Evolutionary conservation across 768 basidiomycete genomes (phyloP), one percentile per base, ranked within the genome.

Genomic region (Crassisporium funariophilum): DNA sequence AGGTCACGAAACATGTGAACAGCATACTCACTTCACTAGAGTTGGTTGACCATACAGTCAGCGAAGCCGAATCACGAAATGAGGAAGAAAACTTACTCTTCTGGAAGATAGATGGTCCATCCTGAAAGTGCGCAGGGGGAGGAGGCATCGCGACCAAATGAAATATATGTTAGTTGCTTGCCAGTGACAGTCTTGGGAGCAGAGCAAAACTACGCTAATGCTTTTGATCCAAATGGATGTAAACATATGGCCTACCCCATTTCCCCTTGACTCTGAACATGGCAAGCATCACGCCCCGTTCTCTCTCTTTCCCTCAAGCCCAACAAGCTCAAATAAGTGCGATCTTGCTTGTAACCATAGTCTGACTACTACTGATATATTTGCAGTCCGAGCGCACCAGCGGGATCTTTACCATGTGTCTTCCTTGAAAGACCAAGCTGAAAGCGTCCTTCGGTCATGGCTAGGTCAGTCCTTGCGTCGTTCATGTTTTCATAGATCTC

Each of bases 241-340:
- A 51, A 59, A 61, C 56, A 59, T 38, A 47, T 37, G 34, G 34
- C 46, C 35, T 43, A 39, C 47, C 12, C 38, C 53, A 38, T 23
- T 20, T 39, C 29, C 34, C 15, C 39, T 44, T n/a, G n/a, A n/a
- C n/a, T n/a, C n/a, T n/a, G n/a, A 50, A 44, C 41, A 59, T 60
- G 58, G 51, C 47, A 47, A 51, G 35, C 38, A 41, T 44, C 20
- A 27, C 45, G 24, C n/a, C 53, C 12, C 45, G 47, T 23, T 53
- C 55, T 21, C 56, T 60, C 12, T 69, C 76, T 4, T 88, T 92
- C 60, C 91, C 91, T 48, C 67, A 56, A 3, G 89, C 91, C 39
- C 85, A 84, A 57, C 91, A 93, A 57, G 89, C 91, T 27, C 91
- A 92, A 67, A 92, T 90, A 51, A 87, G 91, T 92, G 53, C 41